Base-by-base conservation (phyloP, 148 eudicot species). In the Vaccinium darrowii region DNA sequence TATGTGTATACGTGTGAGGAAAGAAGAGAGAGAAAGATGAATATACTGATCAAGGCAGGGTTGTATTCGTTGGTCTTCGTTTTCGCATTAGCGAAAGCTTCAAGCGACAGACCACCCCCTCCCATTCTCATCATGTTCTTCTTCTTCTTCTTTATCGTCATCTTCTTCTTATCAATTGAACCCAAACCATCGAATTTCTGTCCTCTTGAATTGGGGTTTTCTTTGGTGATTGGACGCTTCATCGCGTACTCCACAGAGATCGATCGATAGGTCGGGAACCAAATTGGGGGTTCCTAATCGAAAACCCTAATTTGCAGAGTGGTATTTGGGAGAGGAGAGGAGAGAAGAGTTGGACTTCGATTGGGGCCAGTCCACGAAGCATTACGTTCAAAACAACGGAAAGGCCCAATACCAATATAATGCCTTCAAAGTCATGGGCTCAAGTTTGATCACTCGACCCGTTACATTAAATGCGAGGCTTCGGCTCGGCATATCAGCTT, bases 81-180 rank as follows among this genome's bases (percentile, higher is more conserved):
- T 85, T 94, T 94, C 3, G 95, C 95, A 80, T 91, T 92, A 23
- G 97, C 95, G 81, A 95, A 95, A 9, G 93, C 90, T 89, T 91
- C 93, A 69, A 95, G 97, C 14, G 98, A 93, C 50, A 93, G 91
- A 9, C 96, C 96, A 7, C 90, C 84, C 21, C 98, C 95, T 58
- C 95, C 93, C 77, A 94, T 82, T 88, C 95, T 90, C 90, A 87
- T 86, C 85, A 88, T 86, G 81, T 92, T 95, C 88, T 81, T 95
- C 85, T 84, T 87, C 83, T 69, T 88, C 77, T 25, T 67, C 73
- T 43, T 43, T 43, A 67, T 67, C 86, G 50, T 90, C 82, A 80
- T 87, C 76, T 82, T 91, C 76, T 80, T 88, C 80, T 81, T 50
- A 80, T 88, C 77, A 81, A 84, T 81, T 16, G 82, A 81, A 47